phyloP scores from a whole-genome alignment of 2,329 filamentous ascomycete genomes.

The Pseudogymnoascus sp. region DNA sequence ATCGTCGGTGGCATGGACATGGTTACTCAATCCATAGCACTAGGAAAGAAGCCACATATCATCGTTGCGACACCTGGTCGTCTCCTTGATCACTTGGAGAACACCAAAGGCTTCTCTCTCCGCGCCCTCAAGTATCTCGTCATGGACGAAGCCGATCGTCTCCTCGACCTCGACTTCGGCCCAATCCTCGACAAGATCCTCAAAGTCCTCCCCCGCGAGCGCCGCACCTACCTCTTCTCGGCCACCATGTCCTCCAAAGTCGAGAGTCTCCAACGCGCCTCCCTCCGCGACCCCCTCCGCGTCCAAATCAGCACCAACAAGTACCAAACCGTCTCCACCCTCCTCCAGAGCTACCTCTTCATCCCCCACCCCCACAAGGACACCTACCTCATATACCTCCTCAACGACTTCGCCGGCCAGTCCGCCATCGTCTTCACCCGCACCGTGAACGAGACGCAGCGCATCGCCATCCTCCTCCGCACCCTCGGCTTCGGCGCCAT shows the following conservation, averaged over 20 bases:
- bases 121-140: slow-evolving; percentile 78
- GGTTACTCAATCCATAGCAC: slow-evolving; percentile 81
- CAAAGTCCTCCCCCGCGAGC: slow-evolving; percentile 72
- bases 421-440: slow-evolving; percentile 84
- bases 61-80: slow-evolving; percentile 87
- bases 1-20: slow-evolving; percentile 94
- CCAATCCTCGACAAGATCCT: slow-evolving; percentile 89
- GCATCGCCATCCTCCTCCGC: slow-evolving; percentile 74
- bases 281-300: slow-evolving; percentile 72
- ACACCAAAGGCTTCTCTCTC: slow-evolving; percentile 91
- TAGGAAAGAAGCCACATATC: slow-evolving; percentile 94
- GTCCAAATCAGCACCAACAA: slow-evolving; percentile 76
- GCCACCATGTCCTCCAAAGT: slow-evolving; percentile 93
- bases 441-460: slow-evolving; percentile 85
- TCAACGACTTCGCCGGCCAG: slow-evolving; percentile 82
- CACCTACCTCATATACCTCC: slow-evolving; percentile 74
- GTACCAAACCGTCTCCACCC: slow-evolving; percentile 84
- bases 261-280: slow-evolving; percentile 84
- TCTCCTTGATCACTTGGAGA: slow-evolving; percentile 85
- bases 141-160: slow-evolving; percentile 88
- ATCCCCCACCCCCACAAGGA: slow-evolving; percentile 85
- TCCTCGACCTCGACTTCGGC: slow-evolving; percentile 91
- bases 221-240: slow-evolving; percentile 82
- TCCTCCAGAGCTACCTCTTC: slow-evolving; percentile 81
- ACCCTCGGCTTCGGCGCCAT: slow-evolving; percentile 84